A percentile compares a stretch with the other conserved stretches of the same genome.
Conservation (phyloP, 2,329 filamentous ascomycete species). For the Fusarium coffeatum region DNA sequence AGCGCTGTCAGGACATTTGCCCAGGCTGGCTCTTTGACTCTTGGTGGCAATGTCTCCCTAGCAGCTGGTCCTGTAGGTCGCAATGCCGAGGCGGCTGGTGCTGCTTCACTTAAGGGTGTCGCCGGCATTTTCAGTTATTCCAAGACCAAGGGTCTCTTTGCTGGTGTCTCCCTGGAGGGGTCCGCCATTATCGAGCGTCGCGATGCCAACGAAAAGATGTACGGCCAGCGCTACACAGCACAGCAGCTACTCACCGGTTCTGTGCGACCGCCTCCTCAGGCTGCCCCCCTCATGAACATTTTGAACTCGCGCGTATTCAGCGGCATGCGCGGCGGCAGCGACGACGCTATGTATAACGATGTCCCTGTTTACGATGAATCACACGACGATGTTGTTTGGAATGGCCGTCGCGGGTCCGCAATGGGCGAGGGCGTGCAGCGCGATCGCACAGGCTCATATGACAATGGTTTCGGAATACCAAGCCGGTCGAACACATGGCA, state of each 20-base stretch:
- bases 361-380: slow-evolving; percentile 86
- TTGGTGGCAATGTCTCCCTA: slow-evolving; percentile 96
- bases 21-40: slow-evolving; percentile 88
- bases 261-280: slow-evolving; percentile 81
- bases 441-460: slow-evolving; percentile 53
- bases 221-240: slow-evolving; percentile 84
- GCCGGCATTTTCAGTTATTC: slow-evolving; percentile 96
- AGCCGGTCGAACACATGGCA: slow-evolving; percentile 77
- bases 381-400: slow-evolving; percentile 87
- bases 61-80: slow-evolving; percentile 93
- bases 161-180: slow-evolving; percentile 93
- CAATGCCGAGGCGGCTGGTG: slow-evolving; percentile 95
- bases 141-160: slow-evolving; percentile 97
- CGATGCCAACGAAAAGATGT: slow-evolving; percentile 97
- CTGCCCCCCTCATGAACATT: slow-evolving; percentile 85
- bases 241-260: slow-evolving; percentile 82
- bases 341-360: slow-evolving; percentile 90
- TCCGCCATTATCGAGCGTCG: slow-evolving; percentile 92
- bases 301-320: slow-evolving; percentile 88
- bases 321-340: slow-evolving; percentile 65
- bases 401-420: slow-evolving; percentile 76
- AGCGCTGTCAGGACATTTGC: slow-evolving; percentile 93
- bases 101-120: slow-evolving; percentile 88
- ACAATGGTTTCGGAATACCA: slow-evolving; percentile 66
- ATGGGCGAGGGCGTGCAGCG: slow-evolving; percentile 72